A percentile compares a stretch with the other conserved stretches of the same genome.
phyloP scores from a whole-genome alignment of 345 rosid genomes.

The Populus alba region DNA sequence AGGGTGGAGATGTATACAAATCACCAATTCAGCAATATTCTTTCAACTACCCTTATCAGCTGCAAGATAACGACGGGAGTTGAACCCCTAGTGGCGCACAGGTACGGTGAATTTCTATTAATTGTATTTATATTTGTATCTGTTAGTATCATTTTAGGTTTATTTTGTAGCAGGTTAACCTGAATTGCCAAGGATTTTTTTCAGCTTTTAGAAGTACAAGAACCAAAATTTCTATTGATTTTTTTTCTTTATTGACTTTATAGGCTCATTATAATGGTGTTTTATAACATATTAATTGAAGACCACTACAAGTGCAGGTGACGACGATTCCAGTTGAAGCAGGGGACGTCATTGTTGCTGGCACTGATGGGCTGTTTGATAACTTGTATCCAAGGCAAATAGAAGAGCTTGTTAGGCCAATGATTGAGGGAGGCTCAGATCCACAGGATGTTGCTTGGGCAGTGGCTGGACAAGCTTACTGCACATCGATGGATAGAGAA shows the following conservation, averaged over 20 bases:
- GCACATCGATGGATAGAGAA: not conserved
- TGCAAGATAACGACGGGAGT: not conserved
- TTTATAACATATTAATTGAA: too few species aligned
- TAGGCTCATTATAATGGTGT: too few species aligned
- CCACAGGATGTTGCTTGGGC: slow-evolving; percentile 15
- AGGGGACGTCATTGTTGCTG: slow-evolving; percentile 22
- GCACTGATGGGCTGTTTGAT: slow-evolving; percentile 24
- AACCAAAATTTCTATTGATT: too few species aligned
- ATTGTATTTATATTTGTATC: too few species aligned
- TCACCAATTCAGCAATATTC: slow-evolving; percentile 10
- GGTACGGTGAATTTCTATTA: not conserved
- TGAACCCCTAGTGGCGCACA: not conserved
- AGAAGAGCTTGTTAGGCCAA: not conserved
- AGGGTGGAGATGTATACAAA: not conserved
- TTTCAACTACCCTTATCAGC: slow-evolving; percentile 13
- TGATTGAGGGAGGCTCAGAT: slow-evolving; percentile 5
- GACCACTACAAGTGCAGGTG: not conserved
- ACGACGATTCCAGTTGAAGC: not conserved
- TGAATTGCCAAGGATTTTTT: too few species aligned
- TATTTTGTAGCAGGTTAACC: too few species aligned
- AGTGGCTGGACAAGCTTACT: slow-evolving; percentile 13
- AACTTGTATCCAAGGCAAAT: slow-evolving; percentile 15
- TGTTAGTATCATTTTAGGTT: too few species aligned
- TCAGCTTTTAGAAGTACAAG: too few species aligned
- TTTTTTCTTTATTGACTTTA: too few species aligned